A percentile compares a stretch with the other conserved stretches of the same genome.
These are phyloP conservation scores for Quercus wislizeni DNA, from an alignment of 306 rosid genomes.

Conservation along the genomic window DNA sequence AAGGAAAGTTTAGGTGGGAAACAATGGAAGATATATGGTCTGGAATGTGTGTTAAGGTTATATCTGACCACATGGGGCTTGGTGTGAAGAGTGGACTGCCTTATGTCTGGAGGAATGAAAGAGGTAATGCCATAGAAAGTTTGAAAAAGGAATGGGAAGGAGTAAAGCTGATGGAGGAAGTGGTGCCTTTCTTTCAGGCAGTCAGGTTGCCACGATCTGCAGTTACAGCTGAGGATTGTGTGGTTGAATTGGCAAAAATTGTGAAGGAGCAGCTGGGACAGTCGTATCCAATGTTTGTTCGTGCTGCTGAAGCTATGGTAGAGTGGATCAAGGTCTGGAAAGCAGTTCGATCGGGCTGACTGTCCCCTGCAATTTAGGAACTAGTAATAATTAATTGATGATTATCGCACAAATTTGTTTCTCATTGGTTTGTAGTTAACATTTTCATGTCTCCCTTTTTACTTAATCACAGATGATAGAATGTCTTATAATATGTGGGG, in stretches of 20 bases:
- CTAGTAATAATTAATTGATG: slow-evolving; percentile 7
- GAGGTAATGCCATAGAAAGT: slow-evolving; percentile 84
- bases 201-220: slow-evolving; percentile 62
- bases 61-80: slow-evolving; percentile 74
- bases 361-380: slow-evolving; percentile 1
- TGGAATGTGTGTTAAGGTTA: slow-evolving; percentile 84
- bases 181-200: slow-evolving; percentile 93
- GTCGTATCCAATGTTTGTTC: slow-evolving; percentile 65
- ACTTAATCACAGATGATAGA: too few relatives aligned
- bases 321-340: slow-evolving; percentile 92
- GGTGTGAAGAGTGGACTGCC: slow-evolving; percentile 95
- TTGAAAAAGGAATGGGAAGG: slow-evolving; percentile 99
- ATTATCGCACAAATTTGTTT: too few relatives aligned
- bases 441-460: too few relatives aligned
- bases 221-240: slow-evolving; percentile 67
- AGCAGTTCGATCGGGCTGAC: slow-evolving; percentile 48
- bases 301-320: slow-evolving; percentile 79
- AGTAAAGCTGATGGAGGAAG: slow-evolving; percentile 91
- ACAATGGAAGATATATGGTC: slow-evolving; percentile 95
- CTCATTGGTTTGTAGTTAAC: too few relatives aligned
- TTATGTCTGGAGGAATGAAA: slow-evolving; percentile 83
- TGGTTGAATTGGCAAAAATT: slow-evolving; percentile 61
- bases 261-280: slow-evolving; percentile 84
- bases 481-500: too few relatives aligned
- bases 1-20: slow-evolving; percentile 96